Percentiles rank a stretch among this genome's conserved stretches.
These are phyloP conservation scores for Aegle marmelos DNA, from an alignment of 345 rosid genomes.

Conservation along the genomic window DNA sequence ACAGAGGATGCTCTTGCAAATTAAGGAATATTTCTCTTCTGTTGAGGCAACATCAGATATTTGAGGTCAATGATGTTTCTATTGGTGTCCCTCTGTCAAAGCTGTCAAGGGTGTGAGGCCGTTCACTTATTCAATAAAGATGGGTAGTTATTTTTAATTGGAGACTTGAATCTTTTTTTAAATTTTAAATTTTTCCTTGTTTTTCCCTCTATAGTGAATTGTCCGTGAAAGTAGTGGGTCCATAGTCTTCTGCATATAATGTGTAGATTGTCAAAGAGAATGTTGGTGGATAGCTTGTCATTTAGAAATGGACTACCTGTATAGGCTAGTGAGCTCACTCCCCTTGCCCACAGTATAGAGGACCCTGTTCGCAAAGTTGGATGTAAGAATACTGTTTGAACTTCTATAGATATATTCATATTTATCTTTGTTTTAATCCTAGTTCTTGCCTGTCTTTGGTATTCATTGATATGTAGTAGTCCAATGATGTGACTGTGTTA, in stretches of 20 bases:
- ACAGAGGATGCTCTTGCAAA: conserved; percentile 10
- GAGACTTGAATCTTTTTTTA: conserved; percentile 15
- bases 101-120: conserved; percentile 31
- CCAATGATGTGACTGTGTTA: not conserved
- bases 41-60: conserved; percentile 21
- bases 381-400: not conserved
- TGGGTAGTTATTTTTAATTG: conserved; percentile 29
- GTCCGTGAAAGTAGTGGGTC: not conserved
- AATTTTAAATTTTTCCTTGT: not conserved
- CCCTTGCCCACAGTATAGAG: not conserved
- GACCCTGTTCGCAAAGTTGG: not conserved
- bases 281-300: not conserved
- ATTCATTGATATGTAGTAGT: not conserved
- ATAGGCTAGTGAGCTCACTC: not conserved
- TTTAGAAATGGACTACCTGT: not conserved
- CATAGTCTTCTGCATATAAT: not conserved
- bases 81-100: conserved; percentile 22
- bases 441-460: not conserved
- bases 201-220: not conserved
- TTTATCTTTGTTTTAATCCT: conserved; percentile 1
- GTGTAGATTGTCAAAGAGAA: not conserved
- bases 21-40: conserved; percentile 26
- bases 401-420: not conserved
- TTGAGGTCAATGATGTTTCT: conserved; percentile 17
- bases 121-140: conserved; percentile 23